Base-by-base conservation (phyloP, 2,329 filamentous ascomycete genomes). In the Phoma sp. region DNA sequence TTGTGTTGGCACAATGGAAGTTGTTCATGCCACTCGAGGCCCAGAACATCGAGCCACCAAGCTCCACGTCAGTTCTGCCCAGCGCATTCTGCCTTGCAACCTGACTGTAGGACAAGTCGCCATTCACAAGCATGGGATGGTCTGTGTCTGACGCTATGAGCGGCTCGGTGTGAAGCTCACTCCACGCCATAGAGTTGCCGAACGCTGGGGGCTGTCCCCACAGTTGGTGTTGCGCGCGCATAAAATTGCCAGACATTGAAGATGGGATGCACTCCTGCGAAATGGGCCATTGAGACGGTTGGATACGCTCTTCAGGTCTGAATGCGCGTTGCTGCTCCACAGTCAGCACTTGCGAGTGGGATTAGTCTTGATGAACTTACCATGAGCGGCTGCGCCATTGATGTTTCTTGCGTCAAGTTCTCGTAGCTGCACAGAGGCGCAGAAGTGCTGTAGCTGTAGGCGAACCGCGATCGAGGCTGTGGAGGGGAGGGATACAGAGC, bases 331-430 rank as follows among this genome's bases (percentile, higher is more conserved):
- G 56, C 56, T 64, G 33, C 22, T 37, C 21, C 22, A 17, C 32
- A 24, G 38, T 64, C 43, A 55, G 52, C 37, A 6, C 8, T 24
- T 41, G 31, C n/a, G 13, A 22, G 7, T 29, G 4, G 6, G 9
- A 15, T 17, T 1, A 6, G 9, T n/a, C n/a, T 10, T 21, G 17
- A 3, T 17, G 4, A 17, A 58, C 63, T 55, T 58, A 65, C 68
- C 12, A 63, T 44, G 27, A 50, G 43, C 9, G 60, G 38, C 25
- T 62, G 65, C 25, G 58, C 54, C 59, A 67, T 69, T 45, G 51
- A 29, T 15, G 43, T 13, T 15, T 41, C 41, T 10, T 39, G 31
- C 52, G 38, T 5, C n/a, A 37, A 15, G 43, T 41, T 27, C 29
- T 43, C 15, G 24, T 45, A 27, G 9, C 43, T 39, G 24, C 40